These are phyloP conservation scores for Acacia crassicarpa DNA, from an alignment of 306 rosid species.

Conservation along the genomic window DNA sequence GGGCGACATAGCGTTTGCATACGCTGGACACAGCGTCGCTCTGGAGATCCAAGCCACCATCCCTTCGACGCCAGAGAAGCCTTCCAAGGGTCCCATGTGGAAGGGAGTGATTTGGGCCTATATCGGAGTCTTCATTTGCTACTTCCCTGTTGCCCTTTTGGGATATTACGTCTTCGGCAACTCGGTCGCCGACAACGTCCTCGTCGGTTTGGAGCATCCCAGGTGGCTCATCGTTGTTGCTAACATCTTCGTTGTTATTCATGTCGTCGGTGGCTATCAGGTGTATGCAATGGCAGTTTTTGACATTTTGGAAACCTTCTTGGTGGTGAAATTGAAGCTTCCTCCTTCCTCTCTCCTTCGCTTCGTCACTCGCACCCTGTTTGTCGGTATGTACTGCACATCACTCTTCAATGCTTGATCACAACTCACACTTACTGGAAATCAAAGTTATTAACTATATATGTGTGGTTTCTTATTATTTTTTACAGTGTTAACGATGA, in stretches of 20 bases:
- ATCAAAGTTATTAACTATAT: no score
- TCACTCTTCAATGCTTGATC: background rate
- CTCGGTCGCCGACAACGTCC: conserved; percentile 39
- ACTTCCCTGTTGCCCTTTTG: conserved; percentile 71
- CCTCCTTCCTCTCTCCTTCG: conserved; percentile 60
- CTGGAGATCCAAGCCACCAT: conserved; percentile 91
- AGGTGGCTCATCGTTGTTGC: conserved; percentile 75
- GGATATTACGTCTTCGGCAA: conserved; percentile 71
- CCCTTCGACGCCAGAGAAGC: conserved; percentile 75
- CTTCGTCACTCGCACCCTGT: conserved; percentile 49
- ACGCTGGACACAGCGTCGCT: conserved; percentile 90
- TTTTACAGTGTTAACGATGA: conserved; percentile 61
- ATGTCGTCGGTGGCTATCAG: conserved; percentile 88
- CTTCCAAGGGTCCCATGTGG: conserved; percentile 94
- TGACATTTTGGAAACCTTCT: conserved; percentile 74
- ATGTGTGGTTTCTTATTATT: no score
- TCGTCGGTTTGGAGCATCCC: conserved; percentile 48
- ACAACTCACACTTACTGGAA: no score
- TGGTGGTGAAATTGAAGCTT: conserved; percentile 54
- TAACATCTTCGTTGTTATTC: conserved; percentile 74
- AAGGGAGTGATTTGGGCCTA: conserved; percentile 72
- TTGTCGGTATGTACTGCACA: conserved; percentile 50
- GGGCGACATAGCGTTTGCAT: conserved; percentile 85
- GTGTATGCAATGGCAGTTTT: conserved; percentile 81
- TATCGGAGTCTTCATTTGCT: conserved; percentile 73